Conservation (phyloP, 1,139 yeast species). For the Wickerhamiella pararugosa region DNA sequence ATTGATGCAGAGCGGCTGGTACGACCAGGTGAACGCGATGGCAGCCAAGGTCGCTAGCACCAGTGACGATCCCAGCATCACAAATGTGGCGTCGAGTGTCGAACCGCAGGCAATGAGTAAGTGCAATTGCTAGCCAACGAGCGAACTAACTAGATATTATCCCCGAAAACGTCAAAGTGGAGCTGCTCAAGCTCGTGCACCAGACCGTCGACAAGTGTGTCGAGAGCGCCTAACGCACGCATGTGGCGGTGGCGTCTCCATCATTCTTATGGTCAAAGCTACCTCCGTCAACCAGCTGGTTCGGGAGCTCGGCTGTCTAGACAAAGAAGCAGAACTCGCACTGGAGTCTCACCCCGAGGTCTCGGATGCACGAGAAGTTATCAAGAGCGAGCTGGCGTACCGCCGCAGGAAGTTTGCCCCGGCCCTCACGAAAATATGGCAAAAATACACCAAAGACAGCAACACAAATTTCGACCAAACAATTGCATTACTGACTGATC, state of each 20-base stretch:
- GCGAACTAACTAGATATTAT: constrained; percentile 32
- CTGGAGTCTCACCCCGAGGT: neutral
- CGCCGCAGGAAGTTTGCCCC: constrained; percentile 1
- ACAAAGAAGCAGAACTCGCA: constrained; percentile 2
- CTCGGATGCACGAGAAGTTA: neutral
- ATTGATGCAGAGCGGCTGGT: constrained; percentile 74
- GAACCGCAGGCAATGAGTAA: constrained; percentile 50
- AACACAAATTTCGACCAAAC: constrained; percentile 58
- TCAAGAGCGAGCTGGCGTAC: constrained; percentile 1
- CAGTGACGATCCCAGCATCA: constrained; percentile 35
- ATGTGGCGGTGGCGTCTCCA: constrained; percentile 5
- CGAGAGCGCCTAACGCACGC: constrained; percentile 16
- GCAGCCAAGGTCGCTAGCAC: constrained; percentile 27
- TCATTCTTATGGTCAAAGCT: neutral
- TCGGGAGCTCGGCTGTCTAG: constrained; percentile 3
- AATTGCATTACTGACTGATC: constrained; percentile 44
- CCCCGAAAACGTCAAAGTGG: constrained; percentile 48
- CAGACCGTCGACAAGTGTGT: constrained; percentile 38
- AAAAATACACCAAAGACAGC: neutral
- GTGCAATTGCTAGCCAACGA: constrained; percentile 15
- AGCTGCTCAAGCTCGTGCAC: constrained; percentile 42
- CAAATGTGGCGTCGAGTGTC: constrained; percentile 36
- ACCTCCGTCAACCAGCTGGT: neutral
- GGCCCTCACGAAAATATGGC: neutral
- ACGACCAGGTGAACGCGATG: constrained; percentile 44